phyloP scores from a whole-genome alignment of 306 rosid genomes.

The Coriaria nepalensis region DNA sequence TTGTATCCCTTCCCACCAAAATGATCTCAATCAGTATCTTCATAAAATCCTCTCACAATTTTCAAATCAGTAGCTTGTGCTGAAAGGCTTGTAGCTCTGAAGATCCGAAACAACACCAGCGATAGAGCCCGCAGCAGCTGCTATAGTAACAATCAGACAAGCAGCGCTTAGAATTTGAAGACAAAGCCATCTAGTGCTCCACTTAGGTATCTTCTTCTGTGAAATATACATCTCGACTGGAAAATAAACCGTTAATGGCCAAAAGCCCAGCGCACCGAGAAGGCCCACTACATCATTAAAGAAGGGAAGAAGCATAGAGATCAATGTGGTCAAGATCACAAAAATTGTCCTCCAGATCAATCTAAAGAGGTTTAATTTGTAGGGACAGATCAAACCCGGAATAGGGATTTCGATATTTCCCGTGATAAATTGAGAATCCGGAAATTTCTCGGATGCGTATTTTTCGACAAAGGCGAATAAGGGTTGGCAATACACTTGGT shows the following conservation, averaged over 20 bases:
- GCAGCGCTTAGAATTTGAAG: constrained; percentile 38
- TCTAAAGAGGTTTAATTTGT: constrained; percentile 42
- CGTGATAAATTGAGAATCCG: constrained; percentile 28
- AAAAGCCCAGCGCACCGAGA: constrained; percentile 61
- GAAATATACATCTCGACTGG: constrained; percentile 59
- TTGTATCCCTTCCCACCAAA: too few species aligned
- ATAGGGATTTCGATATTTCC: constrained; percentile 27
- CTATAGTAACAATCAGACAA: constrained; percentile 32
- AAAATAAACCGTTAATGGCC: constrained; percentile 53
- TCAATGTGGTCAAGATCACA: constrained; percentile 28
- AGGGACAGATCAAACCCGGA: constrained; percentile 11
- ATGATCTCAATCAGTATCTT: too few species aligned
- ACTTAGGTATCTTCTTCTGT: constrained; percentile 45
- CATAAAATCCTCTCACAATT: neutral
- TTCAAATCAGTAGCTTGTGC: constrained; percentile 10
- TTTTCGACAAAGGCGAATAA: constrained; percentile 41
- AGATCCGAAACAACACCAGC: constrained; percentile 37
- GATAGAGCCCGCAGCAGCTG: constrained; percentile 49
- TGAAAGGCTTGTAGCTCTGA: constrained; percentile 36
- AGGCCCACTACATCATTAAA: constrained; percentile 57
- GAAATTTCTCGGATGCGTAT: constrained; percentile 13
- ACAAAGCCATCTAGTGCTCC: constrained; percentile 52
- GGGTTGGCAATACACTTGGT: constrained; percentile 62
- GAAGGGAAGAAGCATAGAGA: constrained; percentile 63
- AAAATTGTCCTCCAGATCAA: constrained; percentile 44